Base-by-base conservation (phyloP, 192 early-diverging fungal genomes). In the Chytriomyces confervae region DNA sequence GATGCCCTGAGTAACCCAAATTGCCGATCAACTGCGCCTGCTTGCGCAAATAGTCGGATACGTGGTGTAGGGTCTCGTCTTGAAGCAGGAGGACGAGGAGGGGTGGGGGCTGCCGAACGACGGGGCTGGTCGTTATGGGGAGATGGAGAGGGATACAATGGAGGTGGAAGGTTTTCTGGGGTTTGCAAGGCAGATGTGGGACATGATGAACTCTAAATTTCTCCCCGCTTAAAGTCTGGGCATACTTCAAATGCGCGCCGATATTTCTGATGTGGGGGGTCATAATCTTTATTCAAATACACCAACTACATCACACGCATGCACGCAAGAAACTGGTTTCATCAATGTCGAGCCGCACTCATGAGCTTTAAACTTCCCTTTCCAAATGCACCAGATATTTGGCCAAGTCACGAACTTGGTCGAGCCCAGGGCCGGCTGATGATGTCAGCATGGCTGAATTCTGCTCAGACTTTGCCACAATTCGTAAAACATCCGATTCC, bases 51-150 rank as follows among this genome's bases (percentile, higher is more conserved):
- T 20, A 23, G 23, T 27, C 50, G 24, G 18, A 23, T 72, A 27
- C 23, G 69, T 20, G 51, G n/a, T 50, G 51, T 61, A 2, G 69
- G 69, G 27, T n/a, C 45, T 44, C 47, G 69, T n/a, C 27, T 72
- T 9, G 69, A 72, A 18, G 69, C 69, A 13, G 69, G 69, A 27
- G 69, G 69, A 8, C 69, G 69, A 8, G 69, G 69, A 9, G 66
- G 66, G 6, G 66, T 68, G 8, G 57, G 18, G n/a, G 57, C 69
- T 18, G 48, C 69, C 9, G 57, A 72, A n/a, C n/a, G 69, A 45
- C 29, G 69, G 27, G 49, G 69, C 24, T 72, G 50, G 49, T 72
- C 69, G 16, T 27, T 72, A 16, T 72, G 20, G 16, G 69, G 69
- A 72, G 63, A 65, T 23, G 36, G 2, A 5, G 69, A 24, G 3